phyloP scores from a whole-genome alignment of 164 flowering plant genomes.

The Chimonanthus salicifolius region DNA sequence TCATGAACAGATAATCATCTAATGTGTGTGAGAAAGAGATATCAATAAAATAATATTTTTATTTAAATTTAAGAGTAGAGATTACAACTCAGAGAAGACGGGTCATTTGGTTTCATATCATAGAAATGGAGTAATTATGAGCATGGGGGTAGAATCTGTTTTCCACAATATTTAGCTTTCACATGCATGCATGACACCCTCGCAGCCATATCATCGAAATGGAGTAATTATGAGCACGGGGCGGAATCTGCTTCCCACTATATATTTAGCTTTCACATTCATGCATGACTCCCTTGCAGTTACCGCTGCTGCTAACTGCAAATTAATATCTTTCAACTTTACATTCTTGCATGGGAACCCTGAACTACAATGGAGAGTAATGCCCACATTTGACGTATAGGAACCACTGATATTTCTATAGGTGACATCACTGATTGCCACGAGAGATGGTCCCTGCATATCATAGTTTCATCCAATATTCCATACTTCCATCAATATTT shows the following conservation, averaged over 20 bases:
- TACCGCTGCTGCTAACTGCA: slow-evolving; percentile 14
- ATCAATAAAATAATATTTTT: too few relatives aligned
- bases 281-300: background rate
- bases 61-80: too few relatives aligned
- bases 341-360: slow-evolving; percentile 49
- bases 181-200: too few relatives aligned
- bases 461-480: too few relatives aligned
- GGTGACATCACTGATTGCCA: slow-evolving; percentile 38
- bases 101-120: too few relatives aligned
- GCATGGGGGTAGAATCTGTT: background rate
- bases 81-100: too few relatives aligned
- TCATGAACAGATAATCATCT: too few relatives aligned
- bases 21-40: too few relatives aligned
- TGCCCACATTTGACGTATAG: slow-evolving; percentile 38
- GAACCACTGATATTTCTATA: slow-evolving; percentile 61
- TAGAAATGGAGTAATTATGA: background rate
- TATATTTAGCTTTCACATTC: background rate
- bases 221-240: too few relatives aligned
- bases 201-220: too few relatives aligned
- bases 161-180: too few relatives aligned
- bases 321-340: slow-evolving; percentile 35
- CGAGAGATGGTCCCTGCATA: slow-evolving; percentile 31
- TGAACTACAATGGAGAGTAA: slow-evolving; percentile 43
- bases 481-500: too few relatives aligned
- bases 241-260: background rate